Evolutionary conservation across 2,329 filamentous ascomycete genomes (phyloP).

Genomic region (Thielaviopsis populi): DNA sequence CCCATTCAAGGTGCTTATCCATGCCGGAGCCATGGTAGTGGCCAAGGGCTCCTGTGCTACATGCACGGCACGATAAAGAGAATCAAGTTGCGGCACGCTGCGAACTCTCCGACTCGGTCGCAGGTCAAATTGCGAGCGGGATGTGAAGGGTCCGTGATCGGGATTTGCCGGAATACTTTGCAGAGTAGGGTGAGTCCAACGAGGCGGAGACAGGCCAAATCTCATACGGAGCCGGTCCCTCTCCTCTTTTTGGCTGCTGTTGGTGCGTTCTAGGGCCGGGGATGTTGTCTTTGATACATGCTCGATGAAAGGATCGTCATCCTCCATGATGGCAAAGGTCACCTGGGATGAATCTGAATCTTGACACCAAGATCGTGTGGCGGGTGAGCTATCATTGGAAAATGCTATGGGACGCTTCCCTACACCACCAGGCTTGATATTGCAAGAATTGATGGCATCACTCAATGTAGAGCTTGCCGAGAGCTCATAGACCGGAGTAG

Average conservation of each 20-base stretch:
- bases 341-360: neutral
- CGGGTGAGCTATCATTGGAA: neutral
- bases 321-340: neutral
- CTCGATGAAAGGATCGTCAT: conserved; percentile 2
- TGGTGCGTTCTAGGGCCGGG: neutral
- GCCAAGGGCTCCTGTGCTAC: neutral
- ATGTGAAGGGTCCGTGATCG: neutral
- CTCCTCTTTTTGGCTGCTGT: neutral
- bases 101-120: neutral
- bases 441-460: neutral
- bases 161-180: neutral
- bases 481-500: neutral
- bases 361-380: neutral
- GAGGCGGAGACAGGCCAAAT: neutral
- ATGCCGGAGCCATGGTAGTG: neutral
- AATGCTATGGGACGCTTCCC: neutral
- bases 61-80: neutral
- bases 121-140: neutral
- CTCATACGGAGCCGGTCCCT: neutral
- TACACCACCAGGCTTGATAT: neutral
- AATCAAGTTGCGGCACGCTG: neutral
- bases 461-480: neutral
- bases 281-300: neutral
- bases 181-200: neutral
- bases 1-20: neutral